These are phyloP conservation scores for Nakataea oryzae DNA, from an alignment of 2,329 filamentous ascomycete species.

Conservation along the genomic window DNA sequence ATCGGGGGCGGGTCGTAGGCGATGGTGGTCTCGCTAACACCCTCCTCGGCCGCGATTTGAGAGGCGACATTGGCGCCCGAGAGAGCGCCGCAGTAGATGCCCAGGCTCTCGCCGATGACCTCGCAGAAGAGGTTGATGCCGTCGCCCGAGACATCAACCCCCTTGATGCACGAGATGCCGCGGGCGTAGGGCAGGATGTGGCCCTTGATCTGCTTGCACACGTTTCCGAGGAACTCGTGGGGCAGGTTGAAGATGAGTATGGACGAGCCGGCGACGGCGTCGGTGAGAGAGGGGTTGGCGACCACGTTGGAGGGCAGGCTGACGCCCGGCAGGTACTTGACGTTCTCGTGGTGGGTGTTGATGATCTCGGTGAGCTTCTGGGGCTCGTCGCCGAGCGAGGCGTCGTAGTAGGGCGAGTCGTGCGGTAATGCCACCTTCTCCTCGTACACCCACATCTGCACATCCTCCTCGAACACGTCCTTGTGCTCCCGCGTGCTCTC, in stretches of 20 bases:
- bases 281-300: constrained; percentile 70
- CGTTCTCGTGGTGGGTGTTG: constrained; percentile 88
- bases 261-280: constrained; percentile 72
- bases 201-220: constrained; percentile 75
- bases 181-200: constrained; percentile 87
- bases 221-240: constrained; percentile 87
- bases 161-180: constrained; percentile 96
- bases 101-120: constrained; percentile 80
- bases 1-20: constrained; percentile 88
- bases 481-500: constrained; percentile 76
- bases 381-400: constrained; percentile 49
- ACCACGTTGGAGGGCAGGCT: constrained; percentile 71
- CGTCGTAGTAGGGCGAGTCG: constrained; percentile 63
- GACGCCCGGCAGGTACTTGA: constrained; percentile 94
- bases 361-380: constrained; percentile 88
- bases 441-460: constrained; percentile 99
- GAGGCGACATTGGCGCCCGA: constrained; percentile 94
- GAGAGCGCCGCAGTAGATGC: constrained; percentile 93
- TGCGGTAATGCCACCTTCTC: constrained; percentile 71
- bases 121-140: constrained; percentile 88
- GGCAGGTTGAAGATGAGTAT: constrained; percentile 94
- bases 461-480: constrained; percentile 73
- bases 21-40: constrained; percentile 94
- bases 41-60: constrained; percentile 80
- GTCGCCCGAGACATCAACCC: constrained; percentile 81